A percentile compares a stretch with the other conserved stretches of the same genome.
Conservation (phyloP, 164 flowering plant genomes). For the Buxus sempervirens region DNA sequence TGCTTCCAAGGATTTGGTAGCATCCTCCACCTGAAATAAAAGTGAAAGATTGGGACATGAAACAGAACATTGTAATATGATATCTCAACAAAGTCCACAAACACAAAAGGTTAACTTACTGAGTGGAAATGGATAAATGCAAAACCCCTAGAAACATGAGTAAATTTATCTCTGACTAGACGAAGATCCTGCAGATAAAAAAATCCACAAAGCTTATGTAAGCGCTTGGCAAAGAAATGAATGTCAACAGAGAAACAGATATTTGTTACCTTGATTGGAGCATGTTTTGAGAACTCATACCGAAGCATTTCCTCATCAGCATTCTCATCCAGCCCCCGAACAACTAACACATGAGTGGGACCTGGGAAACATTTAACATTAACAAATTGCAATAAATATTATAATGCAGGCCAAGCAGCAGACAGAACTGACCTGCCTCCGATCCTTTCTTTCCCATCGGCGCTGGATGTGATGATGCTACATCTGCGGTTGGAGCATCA, state of each 20-base stretch:
- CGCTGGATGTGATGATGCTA: constrained; percentile 48
- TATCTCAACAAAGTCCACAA: neutral
- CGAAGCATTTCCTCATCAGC: constrained; percentile 99
- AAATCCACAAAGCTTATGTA: too few relatives aligned
- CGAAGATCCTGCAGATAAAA: constrained; percentile 81
- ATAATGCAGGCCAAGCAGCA: constrained; percentile 1
- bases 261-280: constrained; percentile 81
- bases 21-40: constrained; percentile 78
- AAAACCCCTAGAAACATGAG: constrained; percentile 98
- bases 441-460: constrained; percentile 67
- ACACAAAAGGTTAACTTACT: constrained; percentile 37
- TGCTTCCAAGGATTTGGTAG: constrained; percentile 90
- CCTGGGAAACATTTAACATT: constrained; percentile 39
- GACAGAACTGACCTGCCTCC: constrained; percentile 66
- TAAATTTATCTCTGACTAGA: constrained; percentile 94
- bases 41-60: neutral
- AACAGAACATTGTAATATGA: neutral
- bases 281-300: constrained; percentile 96
- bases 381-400: neutral
- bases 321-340: constrained; percentile 98
- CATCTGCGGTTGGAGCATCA: constrained; percentile 93
- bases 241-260: neutral
- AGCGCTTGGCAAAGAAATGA: neutral
- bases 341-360: constrained; percentile 96
- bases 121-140: constrained; percentile 96